Percentiles rank a stretch among this genome's conserved stretches.
phyloP scores from a whole-genome alignment of 495 filamentous ascomycete species.

The Daldinia grandis region DNA sequence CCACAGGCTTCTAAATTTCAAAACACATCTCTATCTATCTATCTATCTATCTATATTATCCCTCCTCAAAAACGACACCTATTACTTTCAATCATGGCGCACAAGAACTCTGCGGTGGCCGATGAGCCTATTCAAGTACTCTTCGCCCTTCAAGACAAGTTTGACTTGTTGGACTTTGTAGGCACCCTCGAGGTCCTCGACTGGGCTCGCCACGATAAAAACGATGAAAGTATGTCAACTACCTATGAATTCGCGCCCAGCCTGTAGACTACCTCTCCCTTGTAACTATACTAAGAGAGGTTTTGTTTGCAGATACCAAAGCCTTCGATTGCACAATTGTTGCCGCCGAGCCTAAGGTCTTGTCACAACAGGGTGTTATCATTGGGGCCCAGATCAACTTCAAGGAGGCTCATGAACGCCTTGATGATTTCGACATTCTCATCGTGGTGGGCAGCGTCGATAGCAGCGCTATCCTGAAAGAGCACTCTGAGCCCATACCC shows the following conservation, averaged over 20 bases:
- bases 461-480: conserved; percentile 61
- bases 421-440: conserved; percentile 75
- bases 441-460: conserved; percentile 69
- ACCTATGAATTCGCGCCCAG: conserved; percentile 8
- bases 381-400: conserved; percentile 74
- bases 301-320: conserved; percentile 53
- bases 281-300: conserved; percentile 18
- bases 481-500: conserved; percentile 66
- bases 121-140: conserved; percentile 62
- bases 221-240: conserved; percentile 65
- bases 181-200: conserved; percentile 72
- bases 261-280: conserved; percentile 14
- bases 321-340: conserved; percentile 76
- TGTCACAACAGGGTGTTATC: conserved; percentile 77
- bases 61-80: neutral
- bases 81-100: conserved; percentile 53
- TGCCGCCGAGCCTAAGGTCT: conserved; percentile 61
- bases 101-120: conserved; percentile 56
- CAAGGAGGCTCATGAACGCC: conserved; percentile 69
- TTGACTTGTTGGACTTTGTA: conserved; percentile 69
- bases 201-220: conserved; percentile 65
- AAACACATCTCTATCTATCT: neutral
- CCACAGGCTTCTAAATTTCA: conserved; percentile 15
- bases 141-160: conserved; percentile 59
- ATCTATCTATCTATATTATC: neutral